Conservation (phyloP, 805 yeast species). For the Metschnikowia similis region DNA sequence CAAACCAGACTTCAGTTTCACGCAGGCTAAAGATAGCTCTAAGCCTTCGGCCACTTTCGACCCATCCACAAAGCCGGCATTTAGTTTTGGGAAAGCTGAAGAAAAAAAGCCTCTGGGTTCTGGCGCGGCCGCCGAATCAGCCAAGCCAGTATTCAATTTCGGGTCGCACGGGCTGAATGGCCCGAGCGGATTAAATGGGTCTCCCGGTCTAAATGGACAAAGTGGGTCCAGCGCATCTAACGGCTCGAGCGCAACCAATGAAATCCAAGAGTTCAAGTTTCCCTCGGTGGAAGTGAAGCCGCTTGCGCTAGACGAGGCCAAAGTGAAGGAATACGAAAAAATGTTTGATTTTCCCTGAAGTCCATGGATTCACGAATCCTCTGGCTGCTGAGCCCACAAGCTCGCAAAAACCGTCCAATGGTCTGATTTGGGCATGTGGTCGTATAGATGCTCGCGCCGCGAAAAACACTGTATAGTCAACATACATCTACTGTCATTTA, state of each 20-base stretch:
- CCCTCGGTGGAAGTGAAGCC: conserved; percentile 21
- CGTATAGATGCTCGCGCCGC: conserved; percentile 5
- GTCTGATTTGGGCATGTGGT: background rate
- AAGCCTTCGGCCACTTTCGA: background rate
- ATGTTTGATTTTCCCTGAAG: conserved; percentile 23
- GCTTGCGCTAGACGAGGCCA: conserved; percentile 21
- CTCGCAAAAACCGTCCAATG: background rate
- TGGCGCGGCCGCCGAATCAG: background rate
- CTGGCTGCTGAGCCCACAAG: too few relatives aligned
- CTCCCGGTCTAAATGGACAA: background rate
- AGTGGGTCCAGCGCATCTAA: background rate
- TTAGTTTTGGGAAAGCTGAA: conserved; percentile 3
- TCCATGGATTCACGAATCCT: background rate
- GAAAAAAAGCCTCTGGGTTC: background rate
- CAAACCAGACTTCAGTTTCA: background rate
- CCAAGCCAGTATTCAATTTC: background rate
- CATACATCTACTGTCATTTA: conserved; percentile 1
- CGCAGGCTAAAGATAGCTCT: background rate
- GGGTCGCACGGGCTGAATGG: background rate
- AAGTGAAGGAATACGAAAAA: conserved; percentile 25
- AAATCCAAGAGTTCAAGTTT: conserved; percentile 14
- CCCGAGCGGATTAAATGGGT: background rate
- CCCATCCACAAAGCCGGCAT: conserved; percentile 5
- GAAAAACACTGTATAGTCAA: conserved; percentile 5
- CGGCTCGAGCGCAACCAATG: background rate